Evolutionary conservation across 208 protist species (phyloP), one percentile per base, ranked within the genome.

Genomic region (Angomonas deanei): DNA sequence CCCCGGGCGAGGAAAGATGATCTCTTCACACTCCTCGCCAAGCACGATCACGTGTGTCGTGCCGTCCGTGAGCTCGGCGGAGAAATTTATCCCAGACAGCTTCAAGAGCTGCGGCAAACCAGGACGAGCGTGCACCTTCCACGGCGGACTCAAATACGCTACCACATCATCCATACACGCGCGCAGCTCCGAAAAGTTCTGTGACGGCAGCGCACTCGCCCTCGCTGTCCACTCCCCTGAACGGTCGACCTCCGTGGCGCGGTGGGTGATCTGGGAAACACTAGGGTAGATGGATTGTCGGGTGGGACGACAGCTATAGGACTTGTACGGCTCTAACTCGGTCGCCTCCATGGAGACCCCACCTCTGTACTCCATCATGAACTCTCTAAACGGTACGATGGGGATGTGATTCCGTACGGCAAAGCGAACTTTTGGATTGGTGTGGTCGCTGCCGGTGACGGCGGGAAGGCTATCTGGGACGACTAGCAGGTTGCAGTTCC

Each of bases 1-100:
- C 6, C 68, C 76, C n/a, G 79, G 76, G 3, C 76, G 73, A 17
- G 76, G 83, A 54, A 77, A 86, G 46, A 82, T 57, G n/a, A 54
- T 71, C 57, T 61, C 64, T 48, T 68, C 65, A 15, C 62, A 61
- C 3, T 8, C 23, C 1, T 61, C 52, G 4, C 56, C 54, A n/a
- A 70, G 58, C 0, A 82, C 56, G 21, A 82, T 61, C 3, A 90
- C 68, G 65, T 90, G 83, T 2, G 83, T 90, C 6, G 76, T 86
- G 52, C 48, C 59, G 34, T 73, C 58, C 10, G 70, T 64, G 6
- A 76, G 28, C 17, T 64, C 11, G n/a, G 46, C 23, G 3, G 59
- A 42, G 4, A 71, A 17, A 8, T 27, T 63, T 17, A 77, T 57
- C 13, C 71, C 59, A 46, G 70, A 64, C 4, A 38, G 36, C 5